Evolutionary conservation across 2,329 filamentous ascomycete genomes (phyloP), one percentile per base, ranked within the genome.

Genomic region (Colletotrichum abscissum): DNA sequence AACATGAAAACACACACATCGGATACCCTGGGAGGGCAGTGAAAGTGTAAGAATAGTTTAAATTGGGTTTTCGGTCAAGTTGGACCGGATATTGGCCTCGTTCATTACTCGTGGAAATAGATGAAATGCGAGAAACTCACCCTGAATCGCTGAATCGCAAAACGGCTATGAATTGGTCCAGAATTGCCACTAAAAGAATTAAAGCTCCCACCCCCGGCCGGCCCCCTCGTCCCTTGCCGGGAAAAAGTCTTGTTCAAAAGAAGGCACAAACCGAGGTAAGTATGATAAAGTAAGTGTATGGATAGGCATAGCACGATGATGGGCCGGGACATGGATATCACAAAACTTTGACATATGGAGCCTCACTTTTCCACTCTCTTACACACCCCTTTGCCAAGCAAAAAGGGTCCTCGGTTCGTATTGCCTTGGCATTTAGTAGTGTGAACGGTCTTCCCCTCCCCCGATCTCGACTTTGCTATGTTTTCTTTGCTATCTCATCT

Each of bases 321-420:
- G 38, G 59, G 6, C 42, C 42, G 9, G 60, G 60, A 52, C 60
- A 35, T 33, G 60, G 60, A 42, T 52, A 30, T 22, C 22, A 8
- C 30, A 28, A 28, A 46, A 54, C 42, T 62, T 8, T 26, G 60
- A 49, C 42, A 52, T 49, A 63, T 30, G 26, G 26, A 22, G 16
- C 28, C 24, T 30, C 42, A 49, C 16, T n/a, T 49, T n/a, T 5
- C 19, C 19, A n/a, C 19, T n/a, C 42, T n/a, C 19, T 49, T 19
- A 49, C 42, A 49, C 42, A 42, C 16, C 30, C 56, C 22, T 38
- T 22, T 6, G 35, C 42, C 42, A 49, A 58, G 19, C 35, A 42
- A 49, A 54, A 58, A 54, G 66, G 69, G 59, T 70, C 64, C n/a
- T 69, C 70, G 66, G 70, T 46, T 73, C 70, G 70, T 55, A 1